Evolutionary conservation across 2,329 filamentous ascomycete species (phyloP).

Genomic region (Nigrospora osmanthi): DNA sequence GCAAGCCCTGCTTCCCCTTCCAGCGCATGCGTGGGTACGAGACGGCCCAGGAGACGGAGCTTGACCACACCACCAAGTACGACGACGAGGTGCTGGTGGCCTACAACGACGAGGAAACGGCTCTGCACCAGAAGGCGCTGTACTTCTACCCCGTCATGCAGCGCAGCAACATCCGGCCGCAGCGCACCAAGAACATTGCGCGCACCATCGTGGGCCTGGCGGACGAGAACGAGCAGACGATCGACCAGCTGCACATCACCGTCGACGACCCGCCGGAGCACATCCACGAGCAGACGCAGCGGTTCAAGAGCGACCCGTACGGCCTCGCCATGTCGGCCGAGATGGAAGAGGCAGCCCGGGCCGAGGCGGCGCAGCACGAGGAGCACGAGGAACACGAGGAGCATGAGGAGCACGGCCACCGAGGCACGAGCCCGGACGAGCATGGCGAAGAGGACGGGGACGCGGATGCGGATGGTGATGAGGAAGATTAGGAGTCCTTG

Average conservation of each 20-base stretch:
- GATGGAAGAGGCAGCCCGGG: constrained; percentile 5
- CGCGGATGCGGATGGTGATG: constrained; percentile 38
- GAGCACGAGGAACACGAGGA: constrained; percentile 14
- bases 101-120: constrained; percentile 41
- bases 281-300: constrained; percentile 40
- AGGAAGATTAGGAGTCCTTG: constrained; percentile 23
- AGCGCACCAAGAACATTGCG: constrained; percentile 56
- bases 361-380: constrained; percentile 2
- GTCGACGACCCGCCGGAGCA: constrained; percentile 49
- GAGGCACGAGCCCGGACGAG: constrained; percentile 10
- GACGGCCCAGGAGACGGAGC: constrained; percentile 49
- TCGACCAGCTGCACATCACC: constrained; percentile 48
- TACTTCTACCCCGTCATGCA: constrained; percentile 66
- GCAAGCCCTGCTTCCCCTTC: constrained; percentile 49
- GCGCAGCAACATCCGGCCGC: constrained; percentile 52
- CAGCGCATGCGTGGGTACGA: constrained; percentile 57
- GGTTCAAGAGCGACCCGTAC: constrained; percentile 45
- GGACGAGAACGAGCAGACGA: constrained; percentile 40
- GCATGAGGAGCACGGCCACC: background rate
- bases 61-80: constrained; percentile 52
- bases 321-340: constrained; percentile 18
- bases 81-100: constrained; percentile 55
- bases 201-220: constrained; percentile 37
- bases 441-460: constrained; percentile 15
- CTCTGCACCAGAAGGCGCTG: constrained; percentile 43